Conservation (phyloP, 495 filamentous ascomycete genomes). For the Hypoxylon rickii region DNA sequence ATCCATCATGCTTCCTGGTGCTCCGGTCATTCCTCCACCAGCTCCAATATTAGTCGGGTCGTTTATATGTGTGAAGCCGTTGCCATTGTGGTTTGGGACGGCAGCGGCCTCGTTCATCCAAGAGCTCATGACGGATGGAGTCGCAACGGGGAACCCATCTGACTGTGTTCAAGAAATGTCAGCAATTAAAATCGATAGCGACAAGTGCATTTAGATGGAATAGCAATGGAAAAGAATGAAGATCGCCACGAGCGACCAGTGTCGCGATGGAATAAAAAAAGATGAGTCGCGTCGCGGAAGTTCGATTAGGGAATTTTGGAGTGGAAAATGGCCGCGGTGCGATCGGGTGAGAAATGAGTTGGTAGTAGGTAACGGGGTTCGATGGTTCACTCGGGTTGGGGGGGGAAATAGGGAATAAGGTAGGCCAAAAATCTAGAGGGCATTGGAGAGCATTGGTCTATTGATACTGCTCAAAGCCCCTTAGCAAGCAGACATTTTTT, state of each 20-base stretch:
- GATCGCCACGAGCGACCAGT: conserved; percentile 48
- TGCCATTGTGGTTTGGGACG: conserved; percentile 76
- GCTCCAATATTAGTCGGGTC: conserved; percentile 55
- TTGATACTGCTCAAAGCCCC: neutral
- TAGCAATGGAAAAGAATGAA: conserved; percentile 43
- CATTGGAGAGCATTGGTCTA: neutral
- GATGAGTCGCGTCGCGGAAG: conserved; percentile 58
- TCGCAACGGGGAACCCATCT: conserved; percentile 51
- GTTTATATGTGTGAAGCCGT: conserved; percentile 68
- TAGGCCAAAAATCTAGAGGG: too few relatives aligned
- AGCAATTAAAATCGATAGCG: conserved; percentile 48
- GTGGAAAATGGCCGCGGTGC: conserved; percentile 31
- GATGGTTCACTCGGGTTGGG: conserved; percentile 30
- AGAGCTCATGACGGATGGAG: conserved; percentile 70
- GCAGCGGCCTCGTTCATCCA: conserved; percentile 80
- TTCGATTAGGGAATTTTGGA: conserved; percentile 35
- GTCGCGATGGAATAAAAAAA: conserved; percentile 53
- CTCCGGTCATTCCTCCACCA: conserved; percentile 32
- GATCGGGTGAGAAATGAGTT: conserved; percentile 40
- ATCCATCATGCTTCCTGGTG: conserved; percentile 54
- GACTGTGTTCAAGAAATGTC: conserved; percentile 50
- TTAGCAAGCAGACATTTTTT: too few relatives aligned
- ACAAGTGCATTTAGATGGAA: conserved; percentile 40
- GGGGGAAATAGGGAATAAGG: conserved; percentile 7
- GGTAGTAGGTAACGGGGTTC: conserved; percentile 25